These are phyloP conservation scores for Melanogaster broomeanus DNA, from an alignment of 768 basidiomycete species.

Conservation along the genomic window DNA sequence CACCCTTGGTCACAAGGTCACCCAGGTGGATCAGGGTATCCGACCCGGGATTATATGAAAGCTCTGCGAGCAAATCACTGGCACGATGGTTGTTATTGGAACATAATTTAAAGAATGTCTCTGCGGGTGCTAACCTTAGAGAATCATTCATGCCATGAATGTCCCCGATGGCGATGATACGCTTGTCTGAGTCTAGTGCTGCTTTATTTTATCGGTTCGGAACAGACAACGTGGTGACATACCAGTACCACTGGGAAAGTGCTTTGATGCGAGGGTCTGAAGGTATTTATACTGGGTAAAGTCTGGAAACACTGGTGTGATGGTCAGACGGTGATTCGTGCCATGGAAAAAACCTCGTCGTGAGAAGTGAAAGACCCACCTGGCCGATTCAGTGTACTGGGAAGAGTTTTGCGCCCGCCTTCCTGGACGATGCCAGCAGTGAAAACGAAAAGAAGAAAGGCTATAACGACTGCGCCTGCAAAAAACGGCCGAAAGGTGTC, in stretches of 20 bases:
- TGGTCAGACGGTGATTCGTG: not conserved
- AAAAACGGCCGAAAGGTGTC: constrained; percentile 10
- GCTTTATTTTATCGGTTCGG: not conserved
- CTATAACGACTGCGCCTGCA: constrained; percentile 37
- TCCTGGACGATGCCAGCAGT: constrained; percentile 31
- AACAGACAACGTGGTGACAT: not conserved
- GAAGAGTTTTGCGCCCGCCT: not conserved
- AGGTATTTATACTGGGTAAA: constrained; percentile 52
- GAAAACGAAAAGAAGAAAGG: constrained; percentile 48
- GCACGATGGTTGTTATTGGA: not conserved
- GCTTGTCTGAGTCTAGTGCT: constrained; percentile 48
- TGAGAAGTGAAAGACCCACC: constrained; percentile 6
- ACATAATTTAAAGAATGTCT: not conserved
- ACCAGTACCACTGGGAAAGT: constrained; percentile 59
- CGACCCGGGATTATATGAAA: constrained; percentile 56
- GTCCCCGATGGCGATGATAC: constrained; percentile 83
- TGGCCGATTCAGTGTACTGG: constrained; percentile 13
- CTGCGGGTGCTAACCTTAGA: constrained; percentile 52
- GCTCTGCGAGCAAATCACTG: constrained; percentile 62
- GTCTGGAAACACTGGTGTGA: constrained; percentile 42
- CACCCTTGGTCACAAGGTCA: constrained; percentile 73
- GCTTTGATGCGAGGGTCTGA: constrained; percentile 42
- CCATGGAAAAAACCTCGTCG: not conserved
- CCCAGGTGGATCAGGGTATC: constrained; percentile 84
- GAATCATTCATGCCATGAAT: constrained; percentile 80